A percentile compares a stretch with the other conserved stretches of the same genome.
Conservation (phyloP, 345 rosid genomes). For the Sonneratia alba region DNA sequence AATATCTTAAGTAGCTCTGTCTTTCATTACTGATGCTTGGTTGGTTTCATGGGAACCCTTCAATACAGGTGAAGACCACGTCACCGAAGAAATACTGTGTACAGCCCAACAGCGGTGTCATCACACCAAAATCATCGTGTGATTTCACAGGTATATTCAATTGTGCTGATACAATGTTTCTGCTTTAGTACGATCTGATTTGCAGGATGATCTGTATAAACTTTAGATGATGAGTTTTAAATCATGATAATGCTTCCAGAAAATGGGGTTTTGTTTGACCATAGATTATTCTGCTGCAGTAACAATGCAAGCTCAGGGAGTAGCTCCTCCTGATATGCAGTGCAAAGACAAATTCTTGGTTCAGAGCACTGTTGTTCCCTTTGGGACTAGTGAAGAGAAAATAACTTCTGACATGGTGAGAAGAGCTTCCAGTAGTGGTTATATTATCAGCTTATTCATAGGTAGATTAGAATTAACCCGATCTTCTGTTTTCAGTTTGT, state of each 20-base stretch:
- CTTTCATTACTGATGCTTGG: not conserved
- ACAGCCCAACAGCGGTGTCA: conserved; percentile 38
- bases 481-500: conserved; percentile 27
- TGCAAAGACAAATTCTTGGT: conserved; percentile 58
- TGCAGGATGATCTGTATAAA: not conserved
- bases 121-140: conserved; percentile 30
- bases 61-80: conserved; percentile 45
- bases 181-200: not conserved
- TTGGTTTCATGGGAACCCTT: not conserved
- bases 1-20: not conserved
- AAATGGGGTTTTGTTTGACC: not conserved
- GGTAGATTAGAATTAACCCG: not conserved
- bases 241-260: not conserved
- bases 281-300: conserved; percentile 22
- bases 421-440: conserved; percentile 1
- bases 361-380: conserved; percentile 38
- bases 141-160: conserved; percentile 28
- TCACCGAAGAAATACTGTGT: conserved; percentile 49
- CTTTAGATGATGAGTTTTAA: no score
- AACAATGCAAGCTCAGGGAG: conserved; percentile 42
- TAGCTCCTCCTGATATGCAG: conserved; percentile 36
- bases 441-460: not conserved
- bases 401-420: conserved; percentile 31
- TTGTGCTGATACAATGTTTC: not conserved
- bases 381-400: conserved; percentile 32